These are phyloP conservation scores for Zhuliangozyma parablackwelliae DNA, from an alignment of 1,139 yeast genomes.

Conservation along the genomic window DNA sequence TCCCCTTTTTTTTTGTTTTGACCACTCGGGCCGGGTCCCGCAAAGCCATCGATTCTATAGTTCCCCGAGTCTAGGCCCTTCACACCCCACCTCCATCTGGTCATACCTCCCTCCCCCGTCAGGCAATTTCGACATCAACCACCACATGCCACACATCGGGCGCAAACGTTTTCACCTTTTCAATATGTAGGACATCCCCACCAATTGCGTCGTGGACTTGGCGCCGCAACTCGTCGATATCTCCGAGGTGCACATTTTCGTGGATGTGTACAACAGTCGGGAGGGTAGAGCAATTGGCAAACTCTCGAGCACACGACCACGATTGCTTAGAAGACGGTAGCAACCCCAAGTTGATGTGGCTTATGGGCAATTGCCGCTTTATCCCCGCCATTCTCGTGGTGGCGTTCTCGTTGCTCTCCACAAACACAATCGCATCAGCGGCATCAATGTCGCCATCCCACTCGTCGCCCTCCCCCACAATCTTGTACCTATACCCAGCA, in stretches of 20 bases:
- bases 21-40: too few relatives aligned
- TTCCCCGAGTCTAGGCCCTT: too few relatives aligned
- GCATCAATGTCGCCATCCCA: constrained; percentile 16
- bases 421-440: constrained; percentile 39
- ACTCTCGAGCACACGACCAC: constrained; percentile 47
- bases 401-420: constrained; percentile 59
- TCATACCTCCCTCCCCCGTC: too few relatives aligned
- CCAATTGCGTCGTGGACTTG: constrained; percentile 7
- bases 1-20: too few relatives aligned
- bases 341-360: constrained; percentile 75
- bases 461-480: constrained; percentile 25
- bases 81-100: too few relatives aligned
- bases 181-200: constrained; percentile 28
- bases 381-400: constrained; percentile 33
- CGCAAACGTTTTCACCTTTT: constrained; percentile 77
- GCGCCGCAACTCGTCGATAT: constrained; percentile 32
- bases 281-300: constrained; percentile 12
- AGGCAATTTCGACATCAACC: constrained; percentile 33
- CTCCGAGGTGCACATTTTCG: constrained; percentile 58
- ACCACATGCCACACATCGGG: constrained; percentile 84
- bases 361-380: constrained; percentile 20
- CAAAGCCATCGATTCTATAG: too few relatives aligned
- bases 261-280: constrained; percentile 58
- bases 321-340: constrained; percentile 64
- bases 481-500: constrained; percentile 39